Evolutionary conservation across 441 rosid species (phyloP).

Genomic region (Biscutella auriculata): DNA sequence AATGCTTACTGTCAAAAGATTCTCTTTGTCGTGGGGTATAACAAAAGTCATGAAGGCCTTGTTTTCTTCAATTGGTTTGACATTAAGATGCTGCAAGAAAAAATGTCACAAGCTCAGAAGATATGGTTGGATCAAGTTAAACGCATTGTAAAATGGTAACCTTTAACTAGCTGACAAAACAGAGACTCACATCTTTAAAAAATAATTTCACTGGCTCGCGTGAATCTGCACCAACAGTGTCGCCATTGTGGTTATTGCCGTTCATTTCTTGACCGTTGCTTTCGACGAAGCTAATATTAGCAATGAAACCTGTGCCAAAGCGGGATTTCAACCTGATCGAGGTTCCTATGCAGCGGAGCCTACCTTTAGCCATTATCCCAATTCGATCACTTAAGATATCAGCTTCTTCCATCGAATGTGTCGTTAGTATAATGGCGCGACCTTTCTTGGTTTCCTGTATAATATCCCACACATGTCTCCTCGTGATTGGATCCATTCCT

Average conservation of each 20-base stretch:
- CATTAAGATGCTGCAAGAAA: slow-evolving; percentile 48
- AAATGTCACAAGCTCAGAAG: slow-evolving; percentile 11
- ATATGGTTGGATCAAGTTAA: slow-evolving; percentile 17
- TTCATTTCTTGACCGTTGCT: too few species aligned
- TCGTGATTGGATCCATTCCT: slow-evolving; percentile 86
- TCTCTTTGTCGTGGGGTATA: slow-evolving; percentile 71
- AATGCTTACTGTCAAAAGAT: slow-evolving; percentile 41
- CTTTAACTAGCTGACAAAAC: neutral
- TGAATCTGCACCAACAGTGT: slow-evolving; percentile 16
- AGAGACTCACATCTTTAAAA: slow-evolving; percentile 47
- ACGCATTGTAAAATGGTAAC: neutral
- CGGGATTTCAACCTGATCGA: slow-evolving; percentile 77
- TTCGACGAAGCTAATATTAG: slow-evolving; percentile 59
- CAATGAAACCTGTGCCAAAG: slow-evolving; percentile 75
- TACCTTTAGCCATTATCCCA: slow-evolving; percentile 95
- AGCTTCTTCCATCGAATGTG: slow-evolving; percentile 97
- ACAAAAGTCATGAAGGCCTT: slow-evolving; percentile 71
- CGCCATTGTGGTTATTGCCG: too few species aligned
- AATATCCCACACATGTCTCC: slow-evolving; percentile 92
- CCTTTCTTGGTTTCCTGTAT: slow-evolving; percentile 78
- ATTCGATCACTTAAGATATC: slow-evolving; percentile 83
- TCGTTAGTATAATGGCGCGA: slow-evolving; percentile 68
- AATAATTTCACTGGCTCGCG: slow-evolving; percentile 51
- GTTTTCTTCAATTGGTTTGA: slow-evolving; percentile 58
- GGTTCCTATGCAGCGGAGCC: slow-evolving; percentile 76